Evolutionary conservation across 2,329 filamentous ascomycete genomes (phyloP), one percentile per base, ranked within the genome.

Genomic region (Zasmidium cellare): DNA sequence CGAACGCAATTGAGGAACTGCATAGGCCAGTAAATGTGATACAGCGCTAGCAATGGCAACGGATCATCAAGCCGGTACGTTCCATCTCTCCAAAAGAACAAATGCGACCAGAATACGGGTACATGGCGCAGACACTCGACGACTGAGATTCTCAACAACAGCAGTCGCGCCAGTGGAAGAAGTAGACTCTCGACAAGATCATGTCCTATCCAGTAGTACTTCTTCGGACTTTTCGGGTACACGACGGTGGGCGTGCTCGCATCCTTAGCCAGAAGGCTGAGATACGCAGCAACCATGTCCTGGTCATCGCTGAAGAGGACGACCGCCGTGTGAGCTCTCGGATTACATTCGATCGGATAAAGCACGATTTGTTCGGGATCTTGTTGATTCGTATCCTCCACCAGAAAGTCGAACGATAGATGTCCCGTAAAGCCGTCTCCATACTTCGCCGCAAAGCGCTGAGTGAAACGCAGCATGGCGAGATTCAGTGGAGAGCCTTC

Each of bases 341-440:
- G 87, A 56, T 90, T 90, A 67, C 87, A 90, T 68, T 90, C 87
- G 56, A 90, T 90, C 0, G 87, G 85, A 62, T 84, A 87, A 1
- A 90, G 69, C 12, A 76, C 66, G 63, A 72, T 64, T 14, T 67
- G 55, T 3, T 61, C 61, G 5, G 65, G 59, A 41, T 71, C 62
- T 7, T 51, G 60, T 9, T 62, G 53, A 31, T 68, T 60, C 51
- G 67, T 51, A 56, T 72, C 63, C 49, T 84, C 80, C 2, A 88
- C 82, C 63, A 91, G 75, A 61, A 92, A 87, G 69, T 90, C 86
- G 54, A 92, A 87, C 18, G 83, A 87, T 28, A 92, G 71, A 69
- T 92, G 90, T 0, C 89, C 89, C 0, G 87, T 91, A 67, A 89
- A 76, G 2, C 69, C 66, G 14, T 71, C 53, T 1, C 82, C 80